These are phyloP conservation scores for Cichorium intybus DNA, from an alignment of 140 eudicot species.

Conservation along the genomic window DNA sequence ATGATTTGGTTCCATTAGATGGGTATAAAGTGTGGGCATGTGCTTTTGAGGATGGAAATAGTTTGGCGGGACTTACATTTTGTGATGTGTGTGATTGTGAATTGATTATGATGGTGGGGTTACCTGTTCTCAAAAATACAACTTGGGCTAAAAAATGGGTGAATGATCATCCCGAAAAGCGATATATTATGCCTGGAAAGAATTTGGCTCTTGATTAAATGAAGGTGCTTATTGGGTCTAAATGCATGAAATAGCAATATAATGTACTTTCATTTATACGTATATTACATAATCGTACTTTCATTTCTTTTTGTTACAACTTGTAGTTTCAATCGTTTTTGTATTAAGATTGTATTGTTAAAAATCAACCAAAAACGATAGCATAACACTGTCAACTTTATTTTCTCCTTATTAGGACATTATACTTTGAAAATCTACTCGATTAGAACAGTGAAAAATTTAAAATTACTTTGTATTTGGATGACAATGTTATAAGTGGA, in stretches of 20 bases:
- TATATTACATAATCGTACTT: too few relatives aligned
- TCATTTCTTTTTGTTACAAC: too few relatives aligned
- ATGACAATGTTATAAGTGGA: too few relatives aligned
- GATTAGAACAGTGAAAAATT: too few relatives aligned
- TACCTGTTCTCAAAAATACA: slow-evolving; percentile 72
- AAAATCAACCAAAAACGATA: too few relatives aligned
- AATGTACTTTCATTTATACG: too few relatives aligned
- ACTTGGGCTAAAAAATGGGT: slow-evolving; percentile 84
- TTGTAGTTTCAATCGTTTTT: too few relatives aligned
- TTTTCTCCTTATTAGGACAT: too few relatives aligned
- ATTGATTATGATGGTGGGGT: slow-evolving; percentile 73
- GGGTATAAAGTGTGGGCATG: slow-evolving; percentile 73
- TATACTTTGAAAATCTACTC: too few relatives aligned
- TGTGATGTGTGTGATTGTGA: slow-evolving; percentile 42
- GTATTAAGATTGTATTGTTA: too few relatives aligned
- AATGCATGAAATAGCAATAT: not conserved
- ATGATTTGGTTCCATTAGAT: slow-evolving; percentile 52
- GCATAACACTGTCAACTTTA: too few relatives aligned
- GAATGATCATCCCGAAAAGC: slow-evolving; percentile 61
- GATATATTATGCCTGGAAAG: slow-evolving; percentile 72
- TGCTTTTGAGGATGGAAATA: slow-evolving; percentile 48
- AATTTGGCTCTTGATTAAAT: slow-evolving; percentile 62
- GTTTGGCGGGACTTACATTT: slow-evolving; percentile 55
- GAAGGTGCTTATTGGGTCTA: slow-evolving; percentile 43
- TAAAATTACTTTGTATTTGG: too few relatives aligned